Percentiles rank a stretch among this genome's conserved stretches.
These are phyloP conservation scores for Lentinus brumalis DNA, from an alignment of 768 basidiomycete genomes.

Conservation along the genomic window DNA sequence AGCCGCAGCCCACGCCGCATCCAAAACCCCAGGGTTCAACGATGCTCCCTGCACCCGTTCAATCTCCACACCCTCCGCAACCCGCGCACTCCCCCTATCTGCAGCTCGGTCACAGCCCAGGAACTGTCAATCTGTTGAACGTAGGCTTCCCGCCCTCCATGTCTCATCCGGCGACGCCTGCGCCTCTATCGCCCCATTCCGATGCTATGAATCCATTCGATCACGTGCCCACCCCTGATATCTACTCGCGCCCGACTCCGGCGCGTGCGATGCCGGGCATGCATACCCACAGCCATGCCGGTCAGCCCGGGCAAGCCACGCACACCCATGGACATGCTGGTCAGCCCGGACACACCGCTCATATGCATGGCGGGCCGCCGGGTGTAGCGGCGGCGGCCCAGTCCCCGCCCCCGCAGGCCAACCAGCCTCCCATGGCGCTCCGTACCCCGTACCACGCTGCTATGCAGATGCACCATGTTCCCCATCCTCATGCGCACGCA, in stretches of 20 bases:
- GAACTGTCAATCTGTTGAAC: slow-evolving; percentile 32
- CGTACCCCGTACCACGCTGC: slow-evolving; percentile 56
- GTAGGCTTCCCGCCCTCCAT: slow-evolving; percentile 34
- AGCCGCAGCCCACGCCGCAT: slow-evolving; percentile 12
- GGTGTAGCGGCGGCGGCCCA: not conserved
- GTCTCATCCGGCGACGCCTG: slow-evolving; percentile 26
- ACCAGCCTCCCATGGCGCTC: slow-evolving; percentile 41
- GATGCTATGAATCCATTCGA: slow-evolving; percentile 22
- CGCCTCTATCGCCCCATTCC: slow-evolving; percentile 26
- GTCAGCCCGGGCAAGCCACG: slow-evolving; percentile 25
- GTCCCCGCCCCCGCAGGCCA: slow-evolving; percentile 8
- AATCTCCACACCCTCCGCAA: slow-evolving; percentile 23
- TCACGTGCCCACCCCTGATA: slow-evolving; percentile 10
- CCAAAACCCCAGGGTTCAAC: slow-evolving; percentile 18
- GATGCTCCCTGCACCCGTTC: slow-evolving; percentile 17
- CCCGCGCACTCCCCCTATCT: slow-evolving; percentile 31
- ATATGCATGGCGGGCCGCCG: slow-evolving; percentile 5
- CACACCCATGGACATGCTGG: slow-evolving; percentile 12
- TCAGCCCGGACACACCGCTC: slow-evolving; percentile 3
- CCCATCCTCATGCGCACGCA: slow-evolving; percentile 78
- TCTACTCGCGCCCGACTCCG: slow-evolving; percentile 14
- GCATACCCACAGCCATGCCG: slow-evolving; percentile 21
- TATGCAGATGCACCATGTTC: slow-evolving; percentile 76
- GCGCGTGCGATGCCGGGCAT: slow-evolving; percentile 11
- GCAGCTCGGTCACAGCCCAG: slow-evolving; percentile 22